These are phyloP conservation scores for Saturnispora mendoncae DNA, from an alignment of 805 yeast genomes.

Conservation along the genomic window DNA sequence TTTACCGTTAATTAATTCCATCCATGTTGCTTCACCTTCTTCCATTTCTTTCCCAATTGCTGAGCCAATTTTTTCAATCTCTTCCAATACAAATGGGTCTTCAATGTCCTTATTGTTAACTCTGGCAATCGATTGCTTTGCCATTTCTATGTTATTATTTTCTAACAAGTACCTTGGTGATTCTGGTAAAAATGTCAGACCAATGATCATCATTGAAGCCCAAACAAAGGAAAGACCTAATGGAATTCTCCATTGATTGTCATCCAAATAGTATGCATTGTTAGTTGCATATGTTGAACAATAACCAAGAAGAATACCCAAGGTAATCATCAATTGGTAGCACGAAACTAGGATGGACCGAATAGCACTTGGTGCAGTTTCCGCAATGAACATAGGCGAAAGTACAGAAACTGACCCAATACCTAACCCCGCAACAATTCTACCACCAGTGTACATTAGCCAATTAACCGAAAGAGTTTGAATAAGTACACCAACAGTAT, in stretches of 20 bases:
- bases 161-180: constrained; percentile 86
- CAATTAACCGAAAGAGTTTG: constrained; percentile 55
- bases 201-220: constrained; percentile 62
- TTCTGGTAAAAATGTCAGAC: constrained; percentile 84
- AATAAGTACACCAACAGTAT: constrained; percentile 48
- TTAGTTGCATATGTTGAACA: constrained; percentile 77
- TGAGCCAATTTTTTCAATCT: constrained; percentile 30
- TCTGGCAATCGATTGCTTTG: constrained; percentile 48
- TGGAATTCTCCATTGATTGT: constrained; percentile 73
- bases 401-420: constrained; percentile 91
- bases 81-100: constrained; percentile 51
- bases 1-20: constrained; percentile 53
- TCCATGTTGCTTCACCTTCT: constrained; percentile 57
- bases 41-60: constrained; percentile 42
- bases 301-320: constrained; percentile 91
- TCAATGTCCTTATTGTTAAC: constrained; percentile 54
- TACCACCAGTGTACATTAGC: constrained; percentile 79
- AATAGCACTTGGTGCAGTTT: constrained; percentile 86
- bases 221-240: constrained; percentile 90
- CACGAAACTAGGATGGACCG: constrained; percentile 87
- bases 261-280: constrained; percentile 50
- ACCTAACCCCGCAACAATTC: constrained; percentile 91
- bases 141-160: constrained; percentile 55
- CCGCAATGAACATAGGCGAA: constrained; percentile 89
- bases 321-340: constrained; percentile 83